A percentile compares a stretch with the other conserved stretches of the same genome.
Evolutionary conservation across 108 stramenopile species (phyloP).

Genomic region (Nitzschia palea): DNA sequence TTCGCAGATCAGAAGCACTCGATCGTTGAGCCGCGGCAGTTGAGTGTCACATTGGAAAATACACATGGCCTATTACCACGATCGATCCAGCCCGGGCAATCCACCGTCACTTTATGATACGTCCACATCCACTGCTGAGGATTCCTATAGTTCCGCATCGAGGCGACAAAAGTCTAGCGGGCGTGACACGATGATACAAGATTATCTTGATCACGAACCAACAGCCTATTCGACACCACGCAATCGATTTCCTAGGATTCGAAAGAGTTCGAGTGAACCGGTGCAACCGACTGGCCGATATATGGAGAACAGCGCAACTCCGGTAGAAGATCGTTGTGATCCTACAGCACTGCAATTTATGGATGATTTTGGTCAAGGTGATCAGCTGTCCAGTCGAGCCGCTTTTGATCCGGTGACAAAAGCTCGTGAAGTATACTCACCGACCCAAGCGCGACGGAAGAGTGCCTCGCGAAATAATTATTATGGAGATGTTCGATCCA

Average conservation of each 20-base stretch:
- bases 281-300: too few relatives aligned
- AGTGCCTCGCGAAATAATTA: constrained; percentile 2
- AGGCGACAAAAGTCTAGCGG: too few relatives aligned
- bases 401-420: too few relatives aligned
- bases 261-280: constrained; percentile 9
- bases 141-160: constrained; percentile 1
- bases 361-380: not conserved
- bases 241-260: not conserved
- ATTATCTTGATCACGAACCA: not conserved
- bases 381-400: too few relatives aligned
- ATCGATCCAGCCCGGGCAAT: not conserved
- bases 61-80: too few relatives aligned
- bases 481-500: not conserved
- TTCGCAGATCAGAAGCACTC: too few relatives aligned
- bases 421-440: not conserved
- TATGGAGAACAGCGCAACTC: too few relatives aligned
- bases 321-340: too few relatives aligned
- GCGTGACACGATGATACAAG: too few relatives aligned
- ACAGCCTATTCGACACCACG: not conserved
- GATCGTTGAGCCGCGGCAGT: too few relatives aligned
- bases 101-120: constrained; percentile 8
- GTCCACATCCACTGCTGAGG: constrained; percentile 15
- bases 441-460: not conserved
- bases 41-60: too few relatives aligned
- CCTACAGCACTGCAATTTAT: not conserved